Conservation (phyloP, 345 rosid genomes). For the Pistacia vera region DNA sequence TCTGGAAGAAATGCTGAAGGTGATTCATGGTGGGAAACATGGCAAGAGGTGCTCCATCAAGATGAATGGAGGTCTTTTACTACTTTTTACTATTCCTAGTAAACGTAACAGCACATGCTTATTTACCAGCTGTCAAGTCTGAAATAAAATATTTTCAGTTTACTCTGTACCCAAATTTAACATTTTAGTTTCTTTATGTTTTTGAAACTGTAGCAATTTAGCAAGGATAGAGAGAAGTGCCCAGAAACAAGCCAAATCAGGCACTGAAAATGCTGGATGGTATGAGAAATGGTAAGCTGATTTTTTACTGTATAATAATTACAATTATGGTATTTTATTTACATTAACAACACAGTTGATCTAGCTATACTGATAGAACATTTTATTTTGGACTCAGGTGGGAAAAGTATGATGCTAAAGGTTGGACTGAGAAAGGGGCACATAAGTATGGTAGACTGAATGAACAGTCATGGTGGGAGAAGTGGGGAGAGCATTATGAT, state of each 20-base stretch:
- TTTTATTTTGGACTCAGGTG: constrained; percentile 60
- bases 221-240: constrained; percentile 99
- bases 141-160: constrained; percentile 1
- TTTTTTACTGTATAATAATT: constrained; percentile 11
- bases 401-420: constrained; percentile 99
- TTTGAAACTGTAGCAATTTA: constrained; percentile 66
- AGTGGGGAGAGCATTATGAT: constrained; percentile 99
- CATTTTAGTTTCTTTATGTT: neutral
- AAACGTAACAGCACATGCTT: neutral
- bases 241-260: constrained; percentile 96
- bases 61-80: constrained; percentile 94
- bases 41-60: constrained; percentile 98
- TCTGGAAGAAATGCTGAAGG: constrained; percentile 96
- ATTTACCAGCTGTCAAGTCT: neutral
- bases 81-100: constrained; percentile 1
- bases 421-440: constrained; percentile 99
- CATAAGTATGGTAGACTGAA: constrained; percentile 94
- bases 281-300: constrained; percentile 89
- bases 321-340: neutral
- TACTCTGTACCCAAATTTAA: neutral
- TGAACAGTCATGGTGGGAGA: constrained; percentile 99
- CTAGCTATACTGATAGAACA: neutral
- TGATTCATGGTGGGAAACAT: constrained; percentile 99
- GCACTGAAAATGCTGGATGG: constrained; percentile 98
- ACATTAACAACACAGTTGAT: constrained; percentile 6